Evolutionary conservation across 257 asterid genomes (phyloP).

Genomic region (Solanum appendiculatum): DNA sequence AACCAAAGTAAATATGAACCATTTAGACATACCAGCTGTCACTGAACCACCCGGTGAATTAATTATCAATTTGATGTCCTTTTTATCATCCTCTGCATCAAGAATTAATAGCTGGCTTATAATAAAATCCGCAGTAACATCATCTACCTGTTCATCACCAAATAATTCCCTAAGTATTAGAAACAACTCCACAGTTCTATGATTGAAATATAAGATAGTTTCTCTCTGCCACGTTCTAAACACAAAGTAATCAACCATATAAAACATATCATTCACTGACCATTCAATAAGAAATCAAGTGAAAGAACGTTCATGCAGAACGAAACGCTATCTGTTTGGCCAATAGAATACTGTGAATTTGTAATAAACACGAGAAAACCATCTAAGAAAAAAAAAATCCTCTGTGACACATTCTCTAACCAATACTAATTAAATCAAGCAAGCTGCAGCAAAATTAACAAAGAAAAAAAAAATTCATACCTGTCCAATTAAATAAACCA

Average conservation of each 20-base stretch:
- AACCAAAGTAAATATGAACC: not conserved
- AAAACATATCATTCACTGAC: not conserved
- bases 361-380: not conserved
- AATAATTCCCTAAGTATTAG: not conserved
- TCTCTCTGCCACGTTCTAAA: not conserved
- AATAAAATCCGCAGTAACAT: slow-evolving; percentile 69
- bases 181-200: not conserved
- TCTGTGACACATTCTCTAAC: not conserved
- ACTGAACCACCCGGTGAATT: slow-evolving; percentile 97
- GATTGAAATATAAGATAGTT: not conserved
- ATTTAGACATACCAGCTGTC: slow-evolving; percentile 67
- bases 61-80: slow-evolving; percentile 78
- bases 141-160: slow-evolving; percentile 61
- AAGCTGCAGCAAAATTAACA: not conserved
- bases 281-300: not conserved
- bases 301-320: not conserved
- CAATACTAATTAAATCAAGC: not conserved
- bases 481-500: not conserved
- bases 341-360: not conserved
- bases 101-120: slow-evolving; percentile 79
- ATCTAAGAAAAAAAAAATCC: not conserved
- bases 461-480: not conserved
- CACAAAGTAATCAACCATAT: not conserved
- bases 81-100: slow-evolving; percentile 69
- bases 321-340: not conserved